Conservation (phyloP, 1,139 yeast species). For the Sugiyamaella japonica region DNA sequence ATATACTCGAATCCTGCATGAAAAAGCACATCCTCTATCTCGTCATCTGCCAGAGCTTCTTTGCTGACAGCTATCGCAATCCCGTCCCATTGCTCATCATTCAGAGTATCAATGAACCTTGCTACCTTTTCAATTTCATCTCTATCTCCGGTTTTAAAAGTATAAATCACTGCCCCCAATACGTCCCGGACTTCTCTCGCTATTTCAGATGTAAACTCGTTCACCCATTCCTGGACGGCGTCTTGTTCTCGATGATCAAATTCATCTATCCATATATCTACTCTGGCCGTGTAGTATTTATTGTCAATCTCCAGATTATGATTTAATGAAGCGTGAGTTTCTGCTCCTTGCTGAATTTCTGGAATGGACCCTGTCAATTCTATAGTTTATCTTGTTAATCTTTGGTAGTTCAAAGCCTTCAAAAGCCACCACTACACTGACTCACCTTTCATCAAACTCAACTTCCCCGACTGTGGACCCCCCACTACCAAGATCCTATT, state of each 20-base stretch:
- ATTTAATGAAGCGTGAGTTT: slow-evolving; percentile 41
- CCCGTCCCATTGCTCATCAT: slow-evolving; percentile 36
- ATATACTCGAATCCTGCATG: slow-evolving; percentile 37
- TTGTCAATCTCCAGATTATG: slow-evolving; percentile 39
- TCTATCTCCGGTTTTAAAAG: slow-evolving; percentile 33
- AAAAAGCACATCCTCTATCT: slow-evolving; percentile 26
- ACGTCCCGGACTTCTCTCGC: slow-evolving; percentile 46
- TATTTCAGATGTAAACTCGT: slow-evolving; percentile 40
- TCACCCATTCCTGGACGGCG: slow-evolving; percentile 39
- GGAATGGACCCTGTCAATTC: slow-evolving; percentile 31
- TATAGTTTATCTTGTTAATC: background rate
- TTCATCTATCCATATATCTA: slow-evolving; percentile 49
- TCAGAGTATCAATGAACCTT: slow-evolving; percentile 26
- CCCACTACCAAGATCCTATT: slow-evolving; percentile 46
- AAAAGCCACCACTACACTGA: slow-evolving; percentile 2
- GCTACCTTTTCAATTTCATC: slow-evolving; percentile 25
- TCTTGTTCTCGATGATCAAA: slow-evolving; percentile 25
- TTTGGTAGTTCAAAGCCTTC: background rate
- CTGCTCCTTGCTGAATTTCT: slow-evolving; percentile 19
- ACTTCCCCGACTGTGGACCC: slow-evolving; percentile 41
- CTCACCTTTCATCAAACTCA: slow-evolving; percentile 37
- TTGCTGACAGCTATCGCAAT: slow-evolving; percentile 30
- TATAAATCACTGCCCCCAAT: slow-evolving; percentile 43
- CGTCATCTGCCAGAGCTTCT: slow-evolving; percentile 17
- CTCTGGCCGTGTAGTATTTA: slow-evolving; percentile 42